Base-by-base conservation (phyloP, 306 rosid genomes). In the Ceratonia siliqua region DNA sequence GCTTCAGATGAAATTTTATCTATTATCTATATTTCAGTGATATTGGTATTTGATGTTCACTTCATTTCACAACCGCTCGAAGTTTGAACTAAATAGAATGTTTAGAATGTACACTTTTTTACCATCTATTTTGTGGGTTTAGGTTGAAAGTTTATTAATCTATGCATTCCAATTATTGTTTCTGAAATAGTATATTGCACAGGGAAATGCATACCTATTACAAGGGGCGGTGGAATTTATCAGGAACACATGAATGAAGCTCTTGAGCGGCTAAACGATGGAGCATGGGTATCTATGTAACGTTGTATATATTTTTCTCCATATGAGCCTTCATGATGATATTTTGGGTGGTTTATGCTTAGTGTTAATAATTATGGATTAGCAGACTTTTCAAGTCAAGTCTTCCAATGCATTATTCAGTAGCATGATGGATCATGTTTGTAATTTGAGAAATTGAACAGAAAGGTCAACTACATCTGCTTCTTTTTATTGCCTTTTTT, bases 131-230 rank as follows among this genome's bases (percentile, higher is more conserved):
- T 68, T 49, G 11, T 42, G 54, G 58, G 46, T n/a, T 25, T 75
- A 6, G 55, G 36, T 70, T 53, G 13, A 25, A 43, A 30, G 68
- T 43, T 66, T 72, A 28, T 45, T 55, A 32, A 6, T 28, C 18
- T 28, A 28, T 24, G 54, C 70, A 32, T 69, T 66, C 18, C 27
- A 32, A 52, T 25, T 77, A 32, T 45, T 65, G 59, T 68, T 27
- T 83, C 77, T 72, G 30, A 72, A 43, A 9, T 52, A 43, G 28
- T 65, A 33, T 66, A 58, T 57, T 72, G 58, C 50, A 57, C 87
- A 91, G 98, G 98, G 46, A 94, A 94, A 86, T 94, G 98, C 84
- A 87, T 94, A 80, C 99, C 99, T 25, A 87, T 94, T 70, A 94
- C 84, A 18, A 85, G 97, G 78, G 99, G 97, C 46, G 96, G 86